Evolutionary conservation across 805 yeast genomes (phyloP).

Genomic region (Blastobotrys muscicola): DNA sequence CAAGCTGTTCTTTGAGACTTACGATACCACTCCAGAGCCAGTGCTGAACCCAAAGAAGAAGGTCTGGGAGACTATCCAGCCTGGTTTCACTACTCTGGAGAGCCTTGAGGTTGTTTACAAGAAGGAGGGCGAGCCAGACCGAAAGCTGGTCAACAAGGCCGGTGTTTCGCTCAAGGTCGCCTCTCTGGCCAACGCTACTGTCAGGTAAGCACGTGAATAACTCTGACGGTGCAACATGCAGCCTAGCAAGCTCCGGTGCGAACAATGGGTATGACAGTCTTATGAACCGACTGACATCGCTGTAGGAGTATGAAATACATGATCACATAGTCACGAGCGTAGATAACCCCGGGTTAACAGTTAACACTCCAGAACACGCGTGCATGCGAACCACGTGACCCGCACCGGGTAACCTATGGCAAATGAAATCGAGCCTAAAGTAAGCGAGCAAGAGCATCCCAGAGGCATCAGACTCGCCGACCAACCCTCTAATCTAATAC

Average conservation of each 20-base stretch:
- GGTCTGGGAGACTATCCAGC: slow-evolving; percentile 93
- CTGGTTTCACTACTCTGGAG: slow-evolving; percentile 74
- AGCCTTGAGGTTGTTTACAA: slow-evolving; percentile 70
- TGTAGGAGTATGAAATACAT: too few species aligned
- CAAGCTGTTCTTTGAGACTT: slow-evolving; percentile 89
- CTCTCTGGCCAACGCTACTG: slow-evolving; percentile 66
- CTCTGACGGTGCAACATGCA: not conserved
- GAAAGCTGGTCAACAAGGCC: slow-evolving; percentile 64
- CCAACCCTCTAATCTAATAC: too few species aligned
- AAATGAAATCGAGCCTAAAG: too few species aligned
- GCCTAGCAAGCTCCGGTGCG: too few species aligned
- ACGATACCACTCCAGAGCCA: slow-evolving; percentile 79
- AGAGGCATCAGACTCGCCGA: not conserved
- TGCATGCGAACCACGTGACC: not conserved
- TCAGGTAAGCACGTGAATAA: slow-evolving; percentile 40
- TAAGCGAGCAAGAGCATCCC: not conserved
- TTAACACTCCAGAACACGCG: too few species aligned
- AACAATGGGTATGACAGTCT: too few species aligned
- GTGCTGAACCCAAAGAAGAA: slow-evolving; percentile 97
- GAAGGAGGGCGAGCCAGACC: slow-evolving; percentile 61
- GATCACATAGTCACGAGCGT: not conserved
- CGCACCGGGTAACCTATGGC: too few species aligned
- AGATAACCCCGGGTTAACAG: too few species aligned
- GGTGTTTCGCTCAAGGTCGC: slow-evolving; percentile 73
- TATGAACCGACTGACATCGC: too few species aligned